phyloP scores from a whole-genome alignment of 495 filamentous ascomycete species.

The Penicillium pancosmium region DNA sequence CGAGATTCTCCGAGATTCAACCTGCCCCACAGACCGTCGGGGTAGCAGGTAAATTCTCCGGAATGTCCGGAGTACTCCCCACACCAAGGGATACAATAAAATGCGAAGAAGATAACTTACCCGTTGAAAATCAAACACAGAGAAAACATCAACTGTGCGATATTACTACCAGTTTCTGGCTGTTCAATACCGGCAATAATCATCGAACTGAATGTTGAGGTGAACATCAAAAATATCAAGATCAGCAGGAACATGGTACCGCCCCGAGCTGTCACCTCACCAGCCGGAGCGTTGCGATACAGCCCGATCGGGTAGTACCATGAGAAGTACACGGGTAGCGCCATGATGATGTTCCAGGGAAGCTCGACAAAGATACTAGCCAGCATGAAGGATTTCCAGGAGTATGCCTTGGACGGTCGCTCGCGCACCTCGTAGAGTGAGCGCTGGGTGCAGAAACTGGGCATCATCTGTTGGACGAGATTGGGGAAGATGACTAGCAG shows the following conservation, averaged over 20 bases:
- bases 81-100: not conserved
- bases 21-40: not conserved
- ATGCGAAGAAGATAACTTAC: conserved; percentile 26
- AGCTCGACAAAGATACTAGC: conserved; percentile 76
- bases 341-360: conserved; percentile 73
- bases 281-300: conserved; percentile 61
- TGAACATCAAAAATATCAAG: conserved; percentile 50
- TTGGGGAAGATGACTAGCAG: conserved; percentile 75
- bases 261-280: conserved; percentile 50
- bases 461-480: conserved; percentile 83
- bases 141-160: conserved; percentile 68
- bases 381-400: conserved; percentile 81
- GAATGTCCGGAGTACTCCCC: too few species aligned
- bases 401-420: conserved; percentile 80
- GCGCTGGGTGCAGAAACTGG: conserved; percentile 76
- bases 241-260: conserved; percentile 66
- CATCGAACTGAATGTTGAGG: conserved; percentile 58
- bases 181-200: conserved; percentile 68
- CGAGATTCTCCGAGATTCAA: not conserved
- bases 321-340: conserved; percentile 67
- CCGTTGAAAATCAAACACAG: conserved; percentile 70
- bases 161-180: conserved; percentile 66
- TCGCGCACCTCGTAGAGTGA: conserved; percentile 84
- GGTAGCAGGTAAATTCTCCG: not conserved
- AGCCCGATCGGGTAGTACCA: conserved; percentile 87